These are phyloP conservation scores for Przewalskia tangutica DNA, from an alignment of 257 asterid species.

Conservation along the genomic window DNA sequence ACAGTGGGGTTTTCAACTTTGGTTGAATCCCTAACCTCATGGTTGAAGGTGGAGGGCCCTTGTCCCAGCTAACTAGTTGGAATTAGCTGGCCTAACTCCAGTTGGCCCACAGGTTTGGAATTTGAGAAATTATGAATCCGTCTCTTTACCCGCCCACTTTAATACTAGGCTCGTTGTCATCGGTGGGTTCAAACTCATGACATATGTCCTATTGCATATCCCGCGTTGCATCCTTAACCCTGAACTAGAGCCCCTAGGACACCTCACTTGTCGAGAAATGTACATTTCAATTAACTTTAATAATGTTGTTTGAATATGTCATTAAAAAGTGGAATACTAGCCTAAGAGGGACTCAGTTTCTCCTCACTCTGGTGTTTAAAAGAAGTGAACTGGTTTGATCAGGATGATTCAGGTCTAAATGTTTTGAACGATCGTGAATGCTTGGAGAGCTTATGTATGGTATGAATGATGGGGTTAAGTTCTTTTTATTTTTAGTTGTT, in stretches of 20 bases:
- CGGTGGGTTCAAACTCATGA: not conserved
- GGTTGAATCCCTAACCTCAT: not conserved
- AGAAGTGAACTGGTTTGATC: not conserved
- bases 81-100: too few relatives aligned
- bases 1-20: not conserved
- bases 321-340: not conserved
- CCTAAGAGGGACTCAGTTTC: not conserved
- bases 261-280: not conserved
- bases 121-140: not conserved
- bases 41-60: not conserved
- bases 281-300: not conserved
- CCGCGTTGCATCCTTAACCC: not conserved
- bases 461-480: not conserved
- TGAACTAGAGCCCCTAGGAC: not conserved
- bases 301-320: not conserved
- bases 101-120: too few relatives aligned
- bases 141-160: not conserved
- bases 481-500: not conserved
- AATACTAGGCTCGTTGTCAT: not conserved
- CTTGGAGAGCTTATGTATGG: not conserved
- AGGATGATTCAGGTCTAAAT: not conserved
- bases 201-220: not conserved
- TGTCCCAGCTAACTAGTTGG: not conserved
- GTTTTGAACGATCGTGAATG: not conserved
- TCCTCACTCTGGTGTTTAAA: not conserved